Evolutionary conservation across 257 asterid genomes (phyloP).

Genomic region (Capsicum baccatum): DNA sequence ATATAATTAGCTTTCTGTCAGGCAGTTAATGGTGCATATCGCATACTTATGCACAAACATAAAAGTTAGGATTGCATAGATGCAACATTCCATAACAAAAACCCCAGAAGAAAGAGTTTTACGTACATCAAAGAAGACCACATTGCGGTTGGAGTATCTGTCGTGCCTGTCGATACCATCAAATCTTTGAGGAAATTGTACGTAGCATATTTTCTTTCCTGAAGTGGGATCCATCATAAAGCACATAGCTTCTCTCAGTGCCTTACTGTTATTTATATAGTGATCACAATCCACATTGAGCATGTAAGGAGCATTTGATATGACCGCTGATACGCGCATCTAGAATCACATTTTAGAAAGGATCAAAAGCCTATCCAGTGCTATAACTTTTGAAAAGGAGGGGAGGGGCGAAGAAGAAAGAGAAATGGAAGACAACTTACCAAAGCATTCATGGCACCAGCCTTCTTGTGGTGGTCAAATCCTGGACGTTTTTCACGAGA

Average conservation of each 20-base stretch:
- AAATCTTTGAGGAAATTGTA: conserved; percentile 96
- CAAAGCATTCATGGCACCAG: conserved; percentile 99
- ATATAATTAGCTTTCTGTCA: conserved; percentile 34
- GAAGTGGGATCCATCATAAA: conserved; percentile 99
- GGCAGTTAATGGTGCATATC: conserved; percentile 5
- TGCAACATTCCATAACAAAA: not conserved
- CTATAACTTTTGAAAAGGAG: not conserved
- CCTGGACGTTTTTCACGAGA: conserved; percentile 99
- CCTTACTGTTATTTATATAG: conserved; percentile 94
- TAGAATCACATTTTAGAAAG: conserved; percentile 39
- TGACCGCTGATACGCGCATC: conserved; percentile 96
- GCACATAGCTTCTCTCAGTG: conserved; percentile 96
- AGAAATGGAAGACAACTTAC: conserved; percentile 43
- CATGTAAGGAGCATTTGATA: conserved; percentile 91
- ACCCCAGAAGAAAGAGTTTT: not conserved
- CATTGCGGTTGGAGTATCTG: conserved; percentile 92
- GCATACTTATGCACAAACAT: not conserved
- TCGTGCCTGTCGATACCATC: conserved; percentile 97
- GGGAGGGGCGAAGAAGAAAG: not conserved
- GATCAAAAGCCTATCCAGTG: not conserved
- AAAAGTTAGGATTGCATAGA: not conserved
- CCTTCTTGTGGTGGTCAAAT: conserved; percentile 95
- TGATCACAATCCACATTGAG: conserved; percentile 99
- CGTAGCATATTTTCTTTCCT: conserved; percentile 95
- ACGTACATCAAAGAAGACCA: conserved; percentile 93